These are phyloP conservation scores for Pichia sp. DNA, from an alignment of 1,139 yeast genomes.

Conservation along the genomic window DNA sequence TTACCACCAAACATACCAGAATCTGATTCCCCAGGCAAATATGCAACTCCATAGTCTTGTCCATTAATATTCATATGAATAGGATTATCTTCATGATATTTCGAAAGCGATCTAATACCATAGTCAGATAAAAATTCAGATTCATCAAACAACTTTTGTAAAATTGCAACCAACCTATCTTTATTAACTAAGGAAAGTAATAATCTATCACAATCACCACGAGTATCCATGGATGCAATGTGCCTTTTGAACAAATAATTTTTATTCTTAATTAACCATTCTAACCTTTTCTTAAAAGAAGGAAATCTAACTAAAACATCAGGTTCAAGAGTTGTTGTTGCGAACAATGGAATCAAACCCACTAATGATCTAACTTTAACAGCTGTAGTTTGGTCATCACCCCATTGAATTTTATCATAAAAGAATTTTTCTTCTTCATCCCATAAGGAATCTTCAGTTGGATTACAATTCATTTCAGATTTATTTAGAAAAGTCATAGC, in stretches of 20 bases:
- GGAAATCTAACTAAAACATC: conserved; percentile 75
- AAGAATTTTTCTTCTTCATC: conserved; percentile 85
- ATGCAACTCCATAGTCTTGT: conserved; percentile 63
- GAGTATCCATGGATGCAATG: conserved; percentile 77
- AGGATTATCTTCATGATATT: conserved; percentile 81
- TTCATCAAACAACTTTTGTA: conserved; percentile 81
- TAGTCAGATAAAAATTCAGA: conserved; percentile 79
- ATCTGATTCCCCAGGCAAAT: conserved; percentile 89
- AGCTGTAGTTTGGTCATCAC: conserved; percentile 61
- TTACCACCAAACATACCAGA: conserved; percentile 97
- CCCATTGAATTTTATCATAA: conserved; percentile 89
- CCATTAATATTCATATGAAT: conserved; percentile 85
- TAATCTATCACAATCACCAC: conserved; percentile 84
- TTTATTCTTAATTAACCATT: conserved; percentile 79
- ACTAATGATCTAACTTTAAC: conserved; percentile 87
- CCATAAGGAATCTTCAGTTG: conserved; percentile 70
- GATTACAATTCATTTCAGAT: conserved; percentile 32
- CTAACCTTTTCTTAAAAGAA: conserved; percentile 74
- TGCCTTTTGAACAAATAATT: conserved; percentile 74
- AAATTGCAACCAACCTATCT: conserved; percentile 70
- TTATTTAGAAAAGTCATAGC: conserved; percentile 79
- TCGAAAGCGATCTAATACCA: conserved; percentile 87
- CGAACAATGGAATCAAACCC: conserved; percentile 89
- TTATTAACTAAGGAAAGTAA: conserved; percentile 76
- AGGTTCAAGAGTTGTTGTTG: conserved; percentile 85